phyloP scores from a whole-genome alignment of 306 rosid genomes.

The Rubus idaeus region DNA sequence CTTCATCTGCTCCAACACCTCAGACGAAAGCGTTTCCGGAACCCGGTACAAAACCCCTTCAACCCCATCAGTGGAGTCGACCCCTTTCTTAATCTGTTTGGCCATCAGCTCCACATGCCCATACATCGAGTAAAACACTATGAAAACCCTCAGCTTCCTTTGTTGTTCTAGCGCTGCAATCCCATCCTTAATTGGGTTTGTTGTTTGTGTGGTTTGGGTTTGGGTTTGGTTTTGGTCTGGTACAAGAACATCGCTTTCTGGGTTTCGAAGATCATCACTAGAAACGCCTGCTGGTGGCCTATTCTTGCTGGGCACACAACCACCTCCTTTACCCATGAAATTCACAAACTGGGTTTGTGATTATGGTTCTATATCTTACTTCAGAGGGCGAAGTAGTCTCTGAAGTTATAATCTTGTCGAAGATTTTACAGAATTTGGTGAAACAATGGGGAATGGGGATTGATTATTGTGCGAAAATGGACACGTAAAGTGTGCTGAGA shows the following conservation, averaged over 20 bases:
- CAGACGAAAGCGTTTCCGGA: slow-evolving; percentile 55
- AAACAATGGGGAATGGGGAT: background rate
- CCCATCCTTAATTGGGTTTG: slow-evolving; percentile 26
- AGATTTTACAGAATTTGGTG: background rate
- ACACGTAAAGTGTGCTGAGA: background rate
- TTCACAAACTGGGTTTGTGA: slow-evolving; percentile 13
- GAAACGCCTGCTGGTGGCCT: slow-evolving; percentile 28
- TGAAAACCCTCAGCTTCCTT: slow-evolving; percentile 44
- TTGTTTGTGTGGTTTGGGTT: slow-evolving; percentile 16
- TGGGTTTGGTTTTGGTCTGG: slow-evolving; percentile 32
- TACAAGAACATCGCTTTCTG: slow-evolving; percentile 30
- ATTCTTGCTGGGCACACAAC: slow-evolving; percentile 73
- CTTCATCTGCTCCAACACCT: slow-evolving; percentile 57
- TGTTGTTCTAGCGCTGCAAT: background rate
- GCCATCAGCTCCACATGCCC: slow-evolving; percentile 81
- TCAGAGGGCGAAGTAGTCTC: background rate
- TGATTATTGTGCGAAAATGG: background rate
- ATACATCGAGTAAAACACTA: slow-evolving; percentile 74
- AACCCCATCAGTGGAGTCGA: slow-evolving; percentile 62
- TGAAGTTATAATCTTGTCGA: background rate
- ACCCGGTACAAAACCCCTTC: slow-evolving; percentile 72
- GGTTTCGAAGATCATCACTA: slow-evolving; percentile 28
- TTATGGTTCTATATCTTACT: background rate
- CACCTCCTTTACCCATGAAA: slow-evolving; percentile 73
- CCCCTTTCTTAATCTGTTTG: slow-evolving; percentile 56